Evolutionary conservation across 2,329 filamentous ascomycete genomes (phyloP).

Genomic region (Xylariaceae sp.): DNA sequence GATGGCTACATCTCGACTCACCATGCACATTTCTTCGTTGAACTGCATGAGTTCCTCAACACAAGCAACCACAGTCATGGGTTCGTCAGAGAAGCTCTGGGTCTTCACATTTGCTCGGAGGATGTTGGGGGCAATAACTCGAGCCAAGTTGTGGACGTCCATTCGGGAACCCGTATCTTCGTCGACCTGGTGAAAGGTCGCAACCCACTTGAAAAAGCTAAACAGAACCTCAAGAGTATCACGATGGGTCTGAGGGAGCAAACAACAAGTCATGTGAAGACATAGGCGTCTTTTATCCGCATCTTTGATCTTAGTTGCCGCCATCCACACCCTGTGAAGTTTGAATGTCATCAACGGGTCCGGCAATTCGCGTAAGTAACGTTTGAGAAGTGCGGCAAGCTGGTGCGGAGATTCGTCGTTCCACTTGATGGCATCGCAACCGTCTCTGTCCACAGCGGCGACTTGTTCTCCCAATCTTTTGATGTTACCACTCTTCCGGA

Average conservation of each 20-base stretch:
- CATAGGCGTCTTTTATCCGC: conserved; percentile 77
- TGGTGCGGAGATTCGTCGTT: conserved; percentile 89
- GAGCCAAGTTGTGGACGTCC: conserved; percentile 96
- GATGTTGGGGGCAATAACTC: conserved; percentile 95
- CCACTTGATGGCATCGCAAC: conserved; percentile 80
- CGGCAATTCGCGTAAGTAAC: conserved; percentile 89
- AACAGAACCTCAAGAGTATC: conserved; percentile 95
- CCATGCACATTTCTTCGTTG: conserved; percentile 96
- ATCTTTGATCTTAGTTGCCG: conserved; percentile 82
- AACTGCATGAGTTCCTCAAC: conserved; percentile 87
- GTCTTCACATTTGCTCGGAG: conserved; percentile 68
- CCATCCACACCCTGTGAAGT: conserved; percentile 85
- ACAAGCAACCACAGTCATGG: conserved; percentile 89
- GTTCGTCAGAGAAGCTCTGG: conserved; percentile 73
- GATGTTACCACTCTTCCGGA: conserved; percentile 99
- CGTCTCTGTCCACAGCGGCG: conserved; percentile 80
- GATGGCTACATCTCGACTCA: conserved; percentile 45
- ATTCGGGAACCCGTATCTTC: conserved; percentile 98
- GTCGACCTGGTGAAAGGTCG: conserved; percentile 94
- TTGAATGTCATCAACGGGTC: conserved; percentile 95
- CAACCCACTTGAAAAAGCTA: conserved; percentile 94
- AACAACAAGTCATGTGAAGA: conserved; percentile 84
- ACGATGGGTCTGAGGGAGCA: conserved; percentile 86
- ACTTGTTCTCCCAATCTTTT: conserved; percentile 84
- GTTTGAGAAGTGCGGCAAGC: conserved; percentile 88